Conservation (phyloP, 2,329 filamentous ascomycete genomes). For the Hypoxylon sp. region DNA sequence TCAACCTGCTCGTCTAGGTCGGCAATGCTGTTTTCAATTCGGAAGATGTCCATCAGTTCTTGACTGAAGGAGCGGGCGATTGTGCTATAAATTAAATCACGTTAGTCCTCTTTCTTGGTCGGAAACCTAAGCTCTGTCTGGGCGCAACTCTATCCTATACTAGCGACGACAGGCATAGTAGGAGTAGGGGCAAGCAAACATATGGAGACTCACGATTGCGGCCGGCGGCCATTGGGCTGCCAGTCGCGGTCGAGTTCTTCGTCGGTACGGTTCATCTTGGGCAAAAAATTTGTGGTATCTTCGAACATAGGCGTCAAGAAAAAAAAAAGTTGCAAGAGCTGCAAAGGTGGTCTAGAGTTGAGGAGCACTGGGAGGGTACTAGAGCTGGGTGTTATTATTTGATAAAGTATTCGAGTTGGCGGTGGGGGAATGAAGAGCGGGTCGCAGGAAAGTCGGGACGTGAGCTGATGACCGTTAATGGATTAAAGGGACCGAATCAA, state of each 20-base stretch:
- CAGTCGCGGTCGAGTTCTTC: slow-evolving; percentile 81
- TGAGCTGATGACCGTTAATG: slow-evolving; percentile 35
- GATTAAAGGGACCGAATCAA: slow-evolving; percentile 39
- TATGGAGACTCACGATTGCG: slow-evolving; percentile 79
- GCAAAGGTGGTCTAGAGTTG: slow-evolving; percentile 20
- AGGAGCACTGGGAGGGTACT: slow-evolving; percentile 23
- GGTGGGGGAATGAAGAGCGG: slow-evolving; percentile 41
- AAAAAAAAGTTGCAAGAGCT: slow-evolving; percentile 19
- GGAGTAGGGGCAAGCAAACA: slow-evolving; percentile 70
- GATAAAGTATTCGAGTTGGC: slow-evolving; percentile 40
- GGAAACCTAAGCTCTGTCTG: neutral
- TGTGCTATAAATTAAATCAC: slow-evolving; percentile 68
- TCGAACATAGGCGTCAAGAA: slow-evolving; percentile 24
- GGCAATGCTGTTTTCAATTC: slow-evolving; percentile 82
- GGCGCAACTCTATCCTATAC: slow-evolving; percentile 1
- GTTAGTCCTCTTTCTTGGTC: slow-evolving; percentile 33
- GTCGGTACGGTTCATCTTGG: slow-evolving; percentile 64
- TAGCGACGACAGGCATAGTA: slow-evolving; percentile 60
- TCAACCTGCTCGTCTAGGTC: slow-evolving; percentile 81
- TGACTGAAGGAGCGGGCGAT: slow-evolving; percentile 89
- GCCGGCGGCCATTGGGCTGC: slow-evolving; percentile 82
- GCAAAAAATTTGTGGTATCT: slow-evolving; percentile 30
- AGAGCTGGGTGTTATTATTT: slow-evolving; percentile 40
- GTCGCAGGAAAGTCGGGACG: slow-evolving; percentile 38
- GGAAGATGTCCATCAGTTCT: slow-evolving; percentile 90